Conservation (phyloP, 2,329 filamentous ascomycete species). For the Fusarium temperatum region DNA sequence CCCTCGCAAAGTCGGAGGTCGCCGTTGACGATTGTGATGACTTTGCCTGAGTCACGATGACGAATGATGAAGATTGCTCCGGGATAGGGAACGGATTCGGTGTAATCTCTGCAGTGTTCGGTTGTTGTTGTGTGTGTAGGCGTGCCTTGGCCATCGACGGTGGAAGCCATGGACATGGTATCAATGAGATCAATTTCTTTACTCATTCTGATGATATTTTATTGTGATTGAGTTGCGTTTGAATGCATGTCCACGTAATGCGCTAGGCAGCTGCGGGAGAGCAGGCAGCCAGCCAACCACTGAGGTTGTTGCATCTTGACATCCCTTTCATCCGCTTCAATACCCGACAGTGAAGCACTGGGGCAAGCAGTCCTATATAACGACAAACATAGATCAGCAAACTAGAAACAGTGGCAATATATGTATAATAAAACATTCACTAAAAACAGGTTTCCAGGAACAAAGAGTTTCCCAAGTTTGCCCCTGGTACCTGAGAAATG, state of each 20-base stretch:
- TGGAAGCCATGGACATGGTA: constrained; percentile 33
- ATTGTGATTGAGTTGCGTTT: background rate
- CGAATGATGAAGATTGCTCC: constrained; percentile 46
- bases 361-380: too few relatives aligned
- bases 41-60: constrained; percentile 34
- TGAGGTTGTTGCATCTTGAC: background rate
- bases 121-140: constrained; percentile 27
- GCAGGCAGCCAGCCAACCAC: background rate
- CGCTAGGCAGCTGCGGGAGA: background rate
- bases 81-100: constrained; percentile 37
- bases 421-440: background rate
- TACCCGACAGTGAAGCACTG: background rate
- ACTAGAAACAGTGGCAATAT: background rate
- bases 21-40: constrained; percentile 46
- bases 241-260: background rate
- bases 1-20: constrained; percentile 37
- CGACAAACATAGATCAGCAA: background rate
- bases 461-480: background rate
- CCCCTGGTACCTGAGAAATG: background rate
- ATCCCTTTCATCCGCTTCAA: background rate
- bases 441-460: background rate
- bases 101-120: background rate
- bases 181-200: constrained; percentile 33
- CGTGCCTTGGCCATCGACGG: constrained; percentile 19
- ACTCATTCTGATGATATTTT: background rate